Evolutionary conservation across 768 basidiomycete species (phyloP).

Genomic region (Phaeotremella skinneri): DNA sequence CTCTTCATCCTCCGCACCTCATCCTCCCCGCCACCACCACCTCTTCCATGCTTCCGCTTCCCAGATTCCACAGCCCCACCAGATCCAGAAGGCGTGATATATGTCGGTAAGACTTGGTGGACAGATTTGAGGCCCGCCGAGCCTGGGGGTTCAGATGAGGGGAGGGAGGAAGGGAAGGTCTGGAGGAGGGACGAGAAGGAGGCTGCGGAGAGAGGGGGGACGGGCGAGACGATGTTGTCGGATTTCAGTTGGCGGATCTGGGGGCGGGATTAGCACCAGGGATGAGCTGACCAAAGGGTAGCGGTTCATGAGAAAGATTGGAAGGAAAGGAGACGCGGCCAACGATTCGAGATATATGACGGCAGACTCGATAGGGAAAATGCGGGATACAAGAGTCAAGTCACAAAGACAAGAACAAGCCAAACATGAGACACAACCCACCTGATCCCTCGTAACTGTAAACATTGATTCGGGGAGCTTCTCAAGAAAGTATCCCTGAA

Average conservation of each 20-base stretch:
- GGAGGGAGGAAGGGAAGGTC: slow-evolving; percentile 41
- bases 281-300: no score
- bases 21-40: slow-evolving; percentile 19
- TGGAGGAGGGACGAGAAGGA: slow-evolving; percentile 46
- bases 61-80: slow-evolving; percentile 30
- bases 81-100: slow-evolving; percentile 44
- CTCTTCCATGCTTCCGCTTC: slow-evolving; percentile 50
- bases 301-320: no score
- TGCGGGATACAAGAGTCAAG: no score
- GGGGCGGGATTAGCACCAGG: background rate
- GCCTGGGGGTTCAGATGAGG: slow-evolving; percentile 45
- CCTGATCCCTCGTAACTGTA: slow-evolving; percentile 70
- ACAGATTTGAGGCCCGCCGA: slow-evolving; percentile 56
- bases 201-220: slow-evolving; percentile 35
- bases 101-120: slow-evolving; percentile 61
- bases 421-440: slow-evolving; percentile 43
- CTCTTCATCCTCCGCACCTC: slow-evolving; percentile 28
- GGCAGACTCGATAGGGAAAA: no score
- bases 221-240: slow-evolving; percentile 57
- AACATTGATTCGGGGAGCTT: slow-evolving; percentile 64
- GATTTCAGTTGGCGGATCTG: slow-evolving; percentile 64
- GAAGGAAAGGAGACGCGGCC: no score
- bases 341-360: no score
- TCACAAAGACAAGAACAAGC: no score
- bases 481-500: slow-evolving; percentile 68